Evolutionary conservation across 1,139 yeast species (phyloP).

Genomic region (Yamadazyma spencermartinsiae): DNA sequence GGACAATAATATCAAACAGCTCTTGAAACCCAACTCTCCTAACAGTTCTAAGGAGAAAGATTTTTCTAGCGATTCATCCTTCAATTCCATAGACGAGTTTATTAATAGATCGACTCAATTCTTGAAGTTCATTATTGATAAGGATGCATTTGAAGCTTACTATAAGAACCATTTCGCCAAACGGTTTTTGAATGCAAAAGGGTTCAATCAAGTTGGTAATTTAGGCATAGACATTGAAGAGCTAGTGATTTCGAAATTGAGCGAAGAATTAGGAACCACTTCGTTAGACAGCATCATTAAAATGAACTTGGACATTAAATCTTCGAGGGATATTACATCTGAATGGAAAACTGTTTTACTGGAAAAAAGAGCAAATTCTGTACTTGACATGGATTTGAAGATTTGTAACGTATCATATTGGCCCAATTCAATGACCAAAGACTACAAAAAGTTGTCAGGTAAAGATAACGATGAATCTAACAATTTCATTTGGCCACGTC

Average conservation of each 20-base stretch:
- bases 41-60: slow-evolving; percentile 29
- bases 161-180: slow-evolving; percentile 91
- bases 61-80: slow-evolving; percentile 14
- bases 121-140: slow-evolving; percentile 72
- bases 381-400: slow-evolving; percentile 48
- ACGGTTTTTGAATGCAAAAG: slow-evolving; percentile 61
- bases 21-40: slow-evolving; percentile 25
- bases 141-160: slow-evolving; percentile 82
- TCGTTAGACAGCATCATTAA: slow-evolving; percentile 81
- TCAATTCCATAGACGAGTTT: slow-evolving; percentile 51
- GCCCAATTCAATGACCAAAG: slow-evolving; percentile 56
- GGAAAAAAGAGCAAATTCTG: slow-evolving; percentile 20
- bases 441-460: slow-evolving; percentile 50
- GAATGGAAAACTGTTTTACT: slow-evolving; percentile 45
- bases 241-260: slow-evolving; percentile 64
- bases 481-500: slow-evolving; percentile 52
- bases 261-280: slow-evolving; percentile 78
- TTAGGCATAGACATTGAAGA: slow-evolving; percentile 62
- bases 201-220: slow-evolving; percentile 18
- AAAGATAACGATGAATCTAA: slow-evolving; percentile 33
- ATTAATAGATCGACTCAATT: slow-evolving; percentile 59
- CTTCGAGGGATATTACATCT: slow-evolving; percentile 59
- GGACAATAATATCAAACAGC: slow-evolving; percentile 69
- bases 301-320: slow-evolving; percentile 82
- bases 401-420: slow-evolving; percentile 54